Conservation (phyloP, 768 basidiomycete genomes). For the Phylloporus arenicola region DNA sequence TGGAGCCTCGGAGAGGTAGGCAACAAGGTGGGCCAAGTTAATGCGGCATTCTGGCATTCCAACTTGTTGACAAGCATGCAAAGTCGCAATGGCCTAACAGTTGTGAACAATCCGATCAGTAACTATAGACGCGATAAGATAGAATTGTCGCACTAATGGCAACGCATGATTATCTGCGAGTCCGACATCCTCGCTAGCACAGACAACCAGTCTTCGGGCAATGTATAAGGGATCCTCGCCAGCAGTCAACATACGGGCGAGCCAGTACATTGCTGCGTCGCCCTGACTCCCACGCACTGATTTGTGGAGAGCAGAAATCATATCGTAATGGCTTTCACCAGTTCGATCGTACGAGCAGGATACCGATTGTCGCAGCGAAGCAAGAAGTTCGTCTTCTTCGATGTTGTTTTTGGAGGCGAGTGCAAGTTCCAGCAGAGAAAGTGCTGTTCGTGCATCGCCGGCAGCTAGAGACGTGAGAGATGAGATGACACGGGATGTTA, state of each 20-base stretch:
- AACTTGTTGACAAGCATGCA: conserved; percentile 61
- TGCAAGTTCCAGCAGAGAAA: conserved; percentile 71
- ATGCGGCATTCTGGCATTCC: conserved; percentile 85
- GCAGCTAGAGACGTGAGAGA: conserved; percentile 49
- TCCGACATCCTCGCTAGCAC: conserved; percentile 84
- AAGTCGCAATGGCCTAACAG: conserved; percentile 51
- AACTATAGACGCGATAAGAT: conserved; percentile 5
- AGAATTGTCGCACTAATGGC: conserved; percentile 47
- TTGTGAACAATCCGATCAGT: background rate
- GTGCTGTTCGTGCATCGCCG: conserved; percentile 74
- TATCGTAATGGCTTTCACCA: conserved; percentile 73
- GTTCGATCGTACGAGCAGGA: conserved; percentile 67
- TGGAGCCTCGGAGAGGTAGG: conserved; percentile 75
- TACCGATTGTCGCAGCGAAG: conserved; percentile 55
- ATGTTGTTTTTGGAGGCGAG: conserved; percentile 39
- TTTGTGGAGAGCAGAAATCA: conserved; percentile 84
- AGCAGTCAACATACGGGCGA: conserved; percentile 74
- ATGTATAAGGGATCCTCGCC: conserved; percentile 81
- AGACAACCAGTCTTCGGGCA: conserved; percentile 67
- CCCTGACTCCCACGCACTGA: conserved; percentile 72
- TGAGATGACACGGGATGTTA: conserved; percentile 44
- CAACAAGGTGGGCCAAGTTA: conserved; percentile 70
- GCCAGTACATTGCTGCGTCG: conserved; percentile 81
- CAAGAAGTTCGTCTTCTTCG: conserved; percentile 47
- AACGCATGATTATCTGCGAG: conserved; percentile 74